phyloP scores from a whole-genome alignment of 208 protist species.

The Crithidia mellificae region DNA sequence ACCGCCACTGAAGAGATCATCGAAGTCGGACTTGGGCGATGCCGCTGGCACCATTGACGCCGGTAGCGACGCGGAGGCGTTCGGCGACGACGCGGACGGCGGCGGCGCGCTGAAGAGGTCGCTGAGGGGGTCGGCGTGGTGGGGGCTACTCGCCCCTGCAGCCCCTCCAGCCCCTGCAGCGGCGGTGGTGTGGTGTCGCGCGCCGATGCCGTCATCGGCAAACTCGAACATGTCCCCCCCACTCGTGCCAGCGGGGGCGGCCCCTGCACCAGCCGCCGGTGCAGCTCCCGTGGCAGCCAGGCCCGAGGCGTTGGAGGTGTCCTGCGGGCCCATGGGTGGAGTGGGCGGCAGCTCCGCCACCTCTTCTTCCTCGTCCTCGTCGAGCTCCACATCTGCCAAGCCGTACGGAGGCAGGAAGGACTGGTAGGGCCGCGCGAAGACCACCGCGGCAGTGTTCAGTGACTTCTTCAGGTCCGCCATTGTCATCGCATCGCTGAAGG shows the following conservation, averaged over 20 bases:
- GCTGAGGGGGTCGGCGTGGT: constrained; percentile 44
- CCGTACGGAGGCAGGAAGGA: constrained; percentile 93
- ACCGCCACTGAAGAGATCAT: constrained; percentile 33
- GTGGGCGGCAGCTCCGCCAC: constrained; percentile 42
- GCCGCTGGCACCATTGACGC: neutral
- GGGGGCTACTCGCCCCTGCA: constrained; percentile 20
- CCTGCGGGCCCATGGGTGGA: constrained; percentile 27
- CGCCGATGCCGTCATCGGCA: constrained; percentile 10
- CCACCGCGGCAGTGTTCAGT: constrained; percentile 93
- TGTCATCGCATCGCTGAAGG: constrained; percentile 91
- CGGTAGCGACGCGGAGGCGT: neutral
- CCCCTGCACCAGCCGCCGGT: neutral
- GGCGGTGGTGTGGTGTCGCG: constrained; percentile 5
- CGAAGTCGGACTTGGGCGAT: constrained; percentile 1
- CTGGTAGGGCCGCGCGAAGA: constrained; percentile 96
- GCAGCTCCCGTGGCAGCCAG: neutral
- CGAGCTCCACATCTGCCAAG: constrained; percentile 48
- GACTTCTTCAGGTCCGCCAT: constrained; percentile 89
- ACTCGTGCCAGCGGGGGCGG: neutral
- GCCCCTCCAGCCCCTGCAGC: too few species aligned
- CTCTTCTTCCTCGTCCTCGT: constrained; percentile 67
- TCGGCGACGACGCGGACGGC: constrained; percentile 11
- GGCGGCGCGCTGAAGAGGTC: constrained; percentile 38
- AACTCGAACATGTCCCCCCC: constrained; percentile 25
- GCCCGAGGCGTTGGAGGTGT: neutral